phyloP scores from a whole-genome alignment of 2,329 filamentous ascomycete species.

The Amylocarpus encephaloides region DNA sequence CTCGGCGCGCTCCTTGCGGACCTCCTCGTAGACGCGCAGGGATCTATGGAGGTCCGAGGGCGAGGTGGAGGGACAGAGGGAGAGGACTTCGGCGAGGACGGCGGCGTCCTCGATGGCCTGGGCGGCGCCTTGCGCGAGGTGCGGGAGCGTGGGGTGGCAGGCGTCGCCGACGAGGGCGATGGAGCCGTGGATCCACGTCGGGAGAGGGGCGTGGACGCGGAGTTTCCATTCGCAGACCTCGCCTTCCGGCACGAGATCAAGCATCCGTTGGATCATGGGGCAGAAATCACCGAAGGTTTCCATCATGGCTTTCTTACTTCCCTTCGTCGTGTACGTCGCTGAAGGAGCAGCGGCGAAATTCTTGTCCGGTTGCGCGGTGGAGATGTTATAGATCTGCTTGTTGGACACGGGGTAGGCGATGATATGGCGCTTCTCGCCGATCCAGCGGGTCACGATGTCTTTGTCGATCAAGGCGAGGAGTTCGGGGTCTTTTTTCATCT shows the following conservation, averaged over 20 bases:
- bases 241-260: slow-evolving; percentile 53
- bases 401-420: slow-evolving; percentile 69
- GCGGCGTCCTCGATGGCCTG: slow-evolving; percentile 64
- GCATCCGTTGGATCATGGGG: slow-evolving; percentile 50
- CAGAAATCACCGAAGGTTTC: slow-evolving; percentile 57
- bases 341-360: slow-evolving; percentile 53
- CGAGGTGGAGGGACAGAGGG: slow-evolving; percentile 33
- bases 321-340: slow-evolving; percentile 57
- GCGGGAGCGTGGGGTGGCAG: slow-evolving; percentile 62
- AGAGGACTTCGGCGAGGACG: slow-evolving; percentile 49
- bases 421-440: slow-evolving; percentile 68
- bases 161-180: slow-evolving; percentile 57
- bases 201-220: slow-evolving; percentile 49
- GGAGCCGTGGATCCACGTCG: slow-evolving; percentile 51
- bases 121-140: slow-evolving; percentile 61
- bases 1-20: slow-evolving; percentile 50
- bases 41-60: slow-evolving; percentile 40
- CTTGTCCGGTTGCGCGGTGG: slow-evolving; percentile 54
- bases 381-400: slow-evolving; percentile 60
- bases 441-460: slow-evolving; percentile 66
- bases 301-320: slow-evolving; percentile 54
- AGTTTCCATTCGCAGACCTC: slow-evolving; percentile 61
- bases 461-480: slow-evolving; percentile 60
- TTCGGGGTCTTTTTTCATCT: slow-evolving; percentile 62
- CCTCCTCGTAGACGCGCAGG: slow-evolving; percentile 47